These are phyloP conservation scores for Kwoniella botswanensis DNA, from an alignment of 768 basidiomycete genomes.

Conservation along the genomic window DNA sequence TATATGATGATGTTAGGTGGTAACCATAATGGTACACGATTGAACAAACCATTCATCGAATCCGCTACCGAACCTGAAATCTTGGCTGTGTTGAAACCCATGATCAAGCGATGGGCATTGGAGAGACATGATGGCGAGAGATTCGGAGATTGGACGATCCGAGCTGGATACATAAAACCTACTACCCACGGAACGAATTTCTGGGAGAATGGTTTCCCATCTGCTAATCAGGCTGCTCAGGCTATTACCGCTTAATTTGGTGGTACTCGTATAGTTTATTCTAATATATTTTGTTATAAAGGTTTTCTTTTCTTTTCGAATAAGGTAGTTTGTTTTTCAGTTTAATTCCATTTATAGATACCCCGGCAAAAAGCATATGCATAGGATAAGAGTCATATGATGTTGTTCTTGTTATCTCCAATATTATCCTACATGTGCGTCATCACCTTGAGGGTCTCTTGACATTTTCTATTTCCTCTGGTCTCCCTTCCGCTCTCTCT, in stretches of 20 bases:
- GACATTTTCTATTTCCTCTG: not conserved
- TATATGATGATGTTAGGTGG: constrained; percentile 96
- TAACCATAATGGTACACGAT: constrained; percentile 88
- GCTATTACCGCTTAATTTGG: constrained; percentile 19
- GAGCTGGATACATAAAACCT: constrained; percentile 85
- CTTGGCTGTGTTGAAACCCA: constrained; percentile 80
- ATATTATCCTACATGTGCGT: too few species aligned
- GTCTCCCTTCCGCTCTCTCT: not conserved
- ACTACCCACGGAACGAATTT: constrained; percentile 82
- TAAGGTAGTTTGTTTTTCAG: not conserved
- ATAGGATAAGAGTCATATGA: not conserved
- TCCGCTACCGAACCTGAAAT: constrained; percentile 87
- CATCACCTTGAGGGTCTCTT: too few species aligned
- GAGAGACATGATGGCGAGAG: constrained; percentile 85
- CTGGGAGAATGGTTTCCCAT: constrained; percentile 69
- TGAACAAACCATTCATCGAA: constrained; percentile 91
- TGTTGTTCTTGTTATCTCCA: too few species aligned
- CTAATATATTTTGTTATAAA: constrained; percentile 1
- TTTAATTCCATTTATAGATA: not conserved
- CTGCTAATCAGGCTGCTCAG: constrained; percentile 14
- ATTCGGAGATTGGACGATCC: constrained; percentile 94
- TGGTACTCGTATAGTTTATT: not conserved
- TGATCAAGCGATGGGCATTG: constrained; percentile 92
- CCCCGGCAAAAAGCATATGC: constrained; percentile 17
- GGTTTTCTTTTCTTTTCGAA: too few species aligned